phyloP scores from a whole-genome alignment of 1,284 basidiomycete genomes.

The Amylostereum areolatum region DNA sequence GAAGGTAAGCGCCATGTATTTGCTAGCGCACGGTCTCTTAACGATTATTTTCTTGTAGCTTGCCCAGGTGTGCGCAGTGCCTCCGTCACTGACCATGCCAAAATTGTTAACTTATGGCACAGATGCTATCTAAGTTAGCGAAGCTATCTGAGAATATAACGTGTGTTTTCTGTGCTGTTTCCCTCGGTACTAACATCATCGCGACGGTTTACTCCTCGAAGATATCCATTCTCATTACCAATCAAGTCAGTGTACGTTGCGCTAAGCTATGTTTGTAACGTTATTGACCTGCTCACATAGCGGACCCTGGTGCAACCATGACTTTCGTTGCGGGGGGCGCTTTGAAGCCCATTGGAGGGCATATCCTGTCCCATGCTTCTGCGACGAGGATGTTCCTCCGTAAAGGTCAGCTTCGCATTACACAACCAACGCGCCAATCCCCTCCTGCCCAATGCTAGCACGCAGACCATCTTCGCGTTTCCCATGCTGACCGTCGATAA shows the following conservation, averaged over 20 bases:
- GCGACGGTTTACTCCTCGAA: constrained; percentile 24
- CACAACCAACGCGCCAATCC: too few relatives aligned
- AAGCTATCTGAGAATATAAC: constrained; percentile 88
- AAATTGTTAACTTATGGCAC: constrained; percentile 2
- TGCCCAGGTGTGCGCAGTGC: constrained; percentile 43
- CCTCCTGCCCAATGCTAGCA: too few relatives aligned
- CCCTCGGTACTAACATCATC: constrained; percentile 57
- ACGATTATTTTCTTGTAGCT: constrained; percentile 35
- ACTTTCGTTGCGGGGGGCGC: constrained; percentile 89
- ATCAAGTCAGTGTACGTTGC: constrained; percentile 80
- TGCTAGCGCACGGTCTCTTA: constrained; percentile 1
- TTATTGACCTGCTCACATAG: constrained; percentile 34
- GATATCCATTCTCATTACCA: constrained; percentile 84
- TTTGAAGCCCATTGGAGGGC: constrained; percentile 83
- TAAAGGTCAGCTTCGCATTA: constrained; percentile 60
- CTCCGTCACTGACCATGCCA: not conserved
- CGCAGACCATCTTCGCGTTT: too few relatives aligned
- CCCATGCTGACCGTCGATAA: too few relatives aligned
- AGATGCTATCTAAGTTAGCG: constrained; percentile 87
- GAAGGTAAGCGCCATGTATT: constrained; percentile 45
- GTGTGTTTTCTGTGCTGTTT: constrained; percentile 29
- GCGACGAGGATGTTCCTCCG: constrained; percentile 79
- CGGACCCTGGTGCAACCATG: constrained; percentile 91
- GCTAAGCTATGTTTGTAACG: constrained; percentile 1
- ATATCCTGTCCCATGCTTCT: constrained; percentile 83